Conservation (phyloP, 495 filamentous ascomycete species). For the Corynascus novoguineensis region DNA sequence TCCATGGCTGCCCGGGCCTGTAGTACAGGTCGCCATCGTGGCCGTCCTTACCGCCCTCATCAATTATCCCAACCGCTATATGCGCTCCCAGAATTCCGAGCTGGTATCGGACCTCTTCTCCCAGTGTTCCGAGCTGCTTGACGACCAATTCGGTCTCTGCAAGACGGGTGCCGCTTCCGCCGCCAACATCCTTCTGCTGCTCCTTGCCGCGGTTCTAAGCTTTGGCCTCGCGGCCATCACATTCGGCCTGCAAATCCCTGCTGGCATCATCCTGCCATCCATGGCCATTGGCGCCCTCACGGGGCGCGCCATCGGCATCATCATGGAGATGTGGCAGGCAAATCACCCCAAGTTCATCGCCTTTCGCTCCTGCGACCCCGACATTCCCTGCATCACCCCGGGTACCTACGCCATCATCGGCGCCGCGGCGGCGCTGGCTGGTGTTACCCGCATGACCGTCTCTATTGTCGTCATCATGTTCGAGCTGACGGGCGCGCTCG, state of each 20-base stretch:
- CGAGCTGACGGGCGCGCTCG: slow-evolving; percentile 90
- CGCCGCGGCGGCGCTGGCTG: slow-evolving; percentile 90
- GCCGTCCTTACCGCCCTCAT: slow-evolving; percentile 77
- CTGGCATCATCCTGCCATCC: slow-evolving; percentile 94
- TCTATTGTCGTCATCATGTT: slow-evolving; percentile 99
- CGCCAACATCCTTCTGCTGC: slow-evolving; percentile 69
- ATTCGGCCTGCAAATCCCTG: slow-evolving; percentile 94
- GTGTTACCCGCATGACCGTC: slow-evolving; percentile 93
- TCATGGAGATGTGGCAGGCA: slow-evolving; percentile 83
- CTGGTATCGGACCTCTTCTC: slow-evolving; percentile 89
- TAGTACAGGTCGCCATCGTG: slow-evolving; percentile 69
- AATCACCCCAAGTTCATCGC: slow-evolving; percentile 68
- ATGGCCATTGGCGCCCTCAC: slow-evolving; percentile 93
- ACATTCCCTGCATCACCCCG: slow-evolving; percentile 85
- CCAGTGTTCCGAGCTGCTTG: slow-evolving; percentile 70
- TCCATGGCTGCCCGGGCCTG: slow-evolving; percentile 56
- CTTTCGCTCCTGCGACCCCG: slow-evolving; percentile 78
- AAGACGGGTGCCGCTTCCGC: slow-evolving; percentile 64
- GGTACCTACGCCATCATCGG: slow-evolving; percentile 96
- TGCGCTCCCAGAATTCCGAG: slow-evolving; percentile 86
- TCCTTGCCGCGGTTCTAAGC: slow-evolving; percentile 73
- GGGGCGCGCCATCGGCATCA: slow-evolving; percentile 84
- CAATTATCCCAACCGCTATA: slow-evolving; percentile 92
- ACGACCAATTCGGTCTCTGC: slow-evolving; percentile 86
- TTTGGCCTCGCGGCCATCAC: slow-evolving; percentile 84